A percentile compares a stretch with the other conserved stretches of the same genome.
phyloP scores from a whole-genome alignment of 2,329 filamentous ascomycete genomes.

The Tolypocladium album region DNA sequence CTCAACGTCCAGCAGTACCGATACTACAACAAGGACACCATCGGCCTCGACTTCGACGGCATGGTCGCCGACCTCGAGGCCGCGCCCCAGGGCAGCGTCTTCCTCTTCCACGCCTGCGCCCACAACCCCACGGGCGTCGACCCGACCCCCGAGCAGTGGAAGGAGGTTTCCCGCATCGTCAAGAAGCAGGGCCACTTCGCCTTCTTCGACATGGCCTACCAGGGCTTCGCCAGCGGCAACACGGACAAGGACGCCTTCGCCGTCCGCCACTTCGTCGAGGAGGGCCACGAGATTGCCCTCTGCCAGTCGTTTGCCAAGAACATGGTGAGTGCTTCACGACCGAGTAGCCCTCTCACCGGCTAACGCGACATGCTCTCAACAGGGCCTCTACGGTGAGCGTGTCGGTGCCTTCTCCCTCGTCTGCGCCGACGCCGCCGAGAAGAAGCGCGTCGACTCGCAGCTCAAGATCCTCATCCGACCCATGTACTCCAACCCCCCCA shows the following conservation, averaged over 20 bases:
- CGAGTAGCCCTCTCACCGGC: background rate
- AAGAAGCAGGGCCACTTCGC: conserved; percentile 82
- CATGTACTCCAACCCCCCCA: conserved; percentile 94
- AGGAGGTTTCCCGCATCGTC: conserved; percentile 75
- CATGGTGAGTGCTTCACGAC: conserved; percentile 52
- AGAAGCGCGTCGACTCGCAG: conserved; percentile 92
- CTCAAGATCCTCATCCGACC: conserved; percentile 97
- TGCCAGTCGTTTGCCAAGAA: conserved; percentile 98
- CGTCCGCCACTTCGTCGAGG: conserved; percentile 81
- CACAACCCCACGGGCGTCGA: conserved; percentile 98
- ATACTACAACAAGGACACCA: conserved; percentile 99
- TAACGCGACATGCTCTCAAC: background rate
- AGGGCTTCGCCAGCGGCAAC: conserved; percentile 91
- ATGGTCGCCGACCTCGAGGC: conserved; percentile 83
- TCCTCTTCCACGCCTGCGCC: conserved; percentile 92
- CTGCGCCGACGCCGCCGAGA: conserved; percentile 75
- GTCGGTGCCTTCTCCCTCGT: conserved; percentile 94
- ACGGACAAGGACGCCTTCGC: conserved; percentile 90
- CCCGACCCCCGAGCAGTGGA: conserved; percentile 86
- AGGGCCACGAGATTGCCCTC: conserved; percentile 81
- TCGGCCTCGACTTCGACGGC: conserved; percentile 93
- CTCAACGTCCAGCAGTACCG: conserved; percentile 89
- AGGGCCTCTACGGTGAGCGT: conserved; percentile 97
- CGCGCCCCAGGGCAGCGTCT: conserved; percentile 75
- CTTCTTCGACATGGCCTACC: conserved; percentile 99